phyloP scores from a whole-genome alignment of 495 filamentous ascomycete species.

The Annulohypoxylon stygium region DNA sequence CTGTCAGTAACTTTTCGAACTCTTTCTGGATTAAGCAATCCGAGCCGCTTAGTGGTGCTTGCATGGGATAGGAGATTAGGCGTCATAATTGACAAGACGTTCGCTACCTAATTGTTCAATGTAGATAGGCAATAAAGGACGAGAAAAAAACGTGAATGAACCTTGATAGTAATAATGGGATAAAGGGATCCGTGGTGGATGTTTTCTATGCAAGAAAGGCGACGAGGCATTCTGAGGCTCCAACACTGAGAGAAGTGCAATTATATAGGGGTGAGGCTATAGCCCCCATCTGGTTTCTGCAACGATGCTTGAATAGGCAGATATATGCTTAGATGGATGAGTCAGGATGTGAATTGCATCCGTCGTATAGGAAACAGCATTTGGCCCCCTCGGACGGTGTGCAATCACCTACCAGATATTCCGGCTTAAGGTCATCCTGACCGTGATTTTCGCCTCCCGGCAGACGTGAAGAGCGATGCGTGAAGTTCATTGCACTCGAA shows the following conservation, averaged over 20 bases:
- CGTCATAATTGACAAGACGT: not conserved
- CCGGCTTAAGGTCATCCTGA: not conserved
- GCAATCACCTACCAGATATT: not conserved
- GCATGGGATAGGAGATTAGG: not conserved
- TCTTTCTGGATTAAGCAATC: constrained; percentile 17
- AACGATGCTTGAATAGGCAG: not conserved
- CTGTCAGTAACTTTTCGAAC: constrained; percentile 14
- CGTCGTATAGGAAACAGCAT: not conserved
- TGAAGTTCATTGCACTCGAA: not conserved
- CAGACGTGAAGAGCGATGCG: not conserved
- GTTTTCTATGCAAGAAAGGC: not conserved
- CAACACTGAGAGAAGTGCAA: not conserved
- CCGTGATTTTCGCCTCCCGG: not conserved
- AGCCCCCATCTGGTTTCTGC: not conserved
- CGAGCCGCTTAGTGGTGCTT: not conserved
- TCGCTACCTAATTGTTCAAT: not conserved
- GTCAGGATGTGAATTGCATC: not conserved
- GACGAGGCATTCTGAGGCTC: not conserved
- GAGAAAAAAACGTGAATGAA: not conserved
- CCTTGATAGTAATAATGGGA: not conserved
- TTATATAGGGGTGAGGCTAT: constrained; percentile 10
- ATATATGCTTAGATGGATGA: not conserved
- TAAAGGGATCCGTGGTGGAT: not conserved
- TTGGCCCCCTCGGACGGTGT: not conserved
- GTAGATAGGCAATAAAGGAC: not conserved